Percentiles rank a stretch among this genome's conserved stretches.
Conservation (phyloP, 306 rosid species). For the Pachyrhizus erosus region DNA sequence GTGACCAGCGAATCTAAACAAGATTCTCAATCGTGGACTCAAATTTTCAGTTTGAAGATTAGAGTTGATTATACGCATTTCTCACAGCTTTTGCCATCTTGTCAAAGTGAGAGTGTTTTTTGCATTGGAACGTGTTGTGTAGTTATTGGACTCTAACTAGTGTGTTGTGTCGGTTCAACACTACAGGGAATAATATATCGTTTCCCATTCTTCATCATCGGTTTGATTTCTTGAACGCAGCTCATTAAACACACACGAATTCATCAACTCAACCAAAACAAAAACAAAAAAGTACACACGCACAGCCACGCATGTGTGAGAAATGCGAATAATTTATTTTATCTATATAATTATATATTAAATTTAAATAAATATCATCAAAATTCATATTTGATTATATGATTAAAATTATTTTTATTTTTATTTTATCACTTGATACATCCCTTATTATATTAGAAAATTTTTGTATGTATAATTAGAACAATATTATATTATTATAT, state of each 20-base stretch:
- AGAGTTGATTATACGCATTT: neutral
- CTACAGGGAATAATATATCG: neutral
- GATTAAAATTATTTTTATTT: neutral
- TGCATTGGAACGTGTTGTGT: neutral
- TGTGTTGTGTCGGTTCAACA: neutral
- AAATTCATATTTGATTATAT: neutral
- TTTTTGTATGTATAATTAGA: neutral
- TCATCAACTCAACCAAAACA: neutral
- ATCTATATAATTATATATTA: neutral
- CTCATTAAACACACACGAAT: neutral
- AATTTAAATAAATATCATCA: neutral
- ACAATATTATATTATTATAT: neutral
- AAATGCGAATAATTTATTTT: neutral
- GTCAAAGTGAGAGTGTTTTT: neutral
- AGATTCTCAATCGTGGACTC: constrained; percentile 1
- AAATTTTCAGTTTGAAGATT: neutral
- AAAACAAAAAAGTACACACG: neutral
- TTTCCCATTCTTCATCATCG: neutral
- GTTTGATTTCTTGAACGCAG: neutral
- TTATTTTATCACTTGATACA: neutral
- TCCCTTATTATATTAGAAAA: neutral
- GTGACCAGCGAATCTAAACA: neutral
- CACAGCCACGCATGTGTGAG: neutral
- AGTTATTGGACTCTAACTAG: neutral
- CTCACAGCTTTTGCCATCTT: neutral